phyloP scores from a whole-genome alignment of 176 grass and related monocot genomes.

The Coix lacrymajobi region DNA sequence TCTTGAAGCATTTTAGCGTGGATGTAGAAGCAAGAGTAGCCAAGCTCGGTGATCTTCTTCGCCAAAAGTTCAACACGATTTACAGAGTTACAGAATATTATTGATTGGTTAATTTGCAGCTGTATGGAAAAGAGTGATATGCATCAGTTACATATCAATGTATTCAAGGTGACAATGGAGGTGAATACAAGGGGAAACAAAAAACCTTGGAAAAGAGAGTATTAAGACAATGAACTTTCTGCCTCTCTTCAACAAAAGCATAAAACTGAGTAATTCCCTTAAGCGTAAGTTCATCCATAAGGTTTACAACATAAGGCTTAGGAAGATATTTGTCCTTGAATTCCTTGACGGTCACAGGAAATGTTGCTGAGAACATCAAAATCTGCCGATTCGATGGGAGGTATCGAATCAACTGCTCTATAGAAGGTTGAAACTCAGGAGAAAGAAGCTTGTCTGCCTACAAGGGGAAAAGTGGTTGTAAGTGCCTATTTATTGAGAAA shows the following conservation, averaged over 20 bases:
- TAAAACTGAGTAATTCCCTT: conserved; percentile 95
- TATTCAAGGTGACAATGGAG: not conserved
- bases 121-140: conserved; percentile 30
- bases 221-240: conserved; percentile 96
- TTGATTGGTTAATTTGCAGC: conserved; percentile 98
- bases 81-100: conserved; percentile 96
- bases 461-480: conserved; percentile 10
- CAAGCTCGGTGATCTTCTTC: conserved; percentile 93
- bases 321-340: conserved; percentile 86
- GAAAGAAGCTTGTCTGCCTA: conserved; percentile 90
- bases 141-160: conserved; percentile 1
- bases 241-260: conserved; percentile 91
- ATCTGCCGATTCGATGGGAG: conserved; percentile 70
- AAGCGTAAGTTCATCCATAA: conserved; percentile 93
- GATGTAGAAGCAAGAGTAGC: conserved; percentile 97
- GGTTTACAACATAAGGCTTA: conserved; percentile 88
- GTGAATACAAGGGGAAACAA: not conserved
- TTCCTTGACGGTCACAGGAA: conserved; percentile 81
- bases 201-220: conserved; percentile 88
- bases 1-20: conserved; percentile 99
- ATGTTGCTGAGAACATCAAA: conserved; percentile 91
- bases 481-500: not conserved
- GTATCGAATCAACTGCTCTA: conserved; percentile 71
- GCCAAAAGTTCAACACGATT: conserved; percentile 92
- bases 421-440: conserved; percentile 79